Conservation (phyloP, 1,284 basidiomycete species). For the Ustanciosporium gigantosporum region DNA sequence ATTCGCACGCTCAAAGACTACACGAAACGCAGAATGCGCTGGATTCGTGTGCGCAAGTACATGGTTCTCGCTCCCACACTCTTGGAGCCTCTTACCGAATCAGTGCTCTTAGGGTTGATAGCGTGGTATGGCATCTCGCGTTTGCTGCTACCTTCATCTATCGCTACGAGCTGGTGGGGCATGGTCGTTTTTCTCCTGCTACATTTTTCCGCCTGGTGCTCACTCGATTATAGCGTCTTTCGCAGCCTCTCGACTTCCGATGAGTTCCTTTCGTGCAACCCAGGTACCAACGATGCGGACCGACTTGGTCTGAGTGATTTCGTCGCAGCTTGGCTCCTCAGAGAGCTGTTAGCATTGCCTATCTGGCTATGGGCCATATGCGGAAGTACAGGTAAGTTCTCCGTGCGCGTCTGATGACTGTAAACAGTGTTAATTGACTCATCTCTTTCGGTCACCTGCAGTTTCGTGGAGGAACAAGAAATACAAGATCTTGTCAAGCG, state of each 20-base stretch:
- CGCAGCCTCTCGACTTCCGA: conserved; percentile 21
- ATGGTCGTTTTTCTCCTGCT: conserved; percentile 20
- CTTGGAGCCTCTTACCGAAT: conserved; percentile 58
- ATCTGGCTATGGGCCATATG: conserved; percentile 58
- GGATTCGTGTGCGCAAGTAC: conserved; percentile 59
- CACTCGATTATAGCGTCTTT: conserved; percentile 24
- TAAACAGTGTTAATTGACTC: neutral
- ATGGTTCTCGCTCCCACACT: conserved; percentile 56
- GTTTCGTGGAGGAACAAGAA: conserved; percentile 37
- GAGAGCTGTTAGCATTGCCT: conserved; percentile 55
- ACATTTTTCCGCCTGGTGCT: conserved; percentile 32
- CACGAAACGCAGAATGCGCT: conserved; percentile 54
- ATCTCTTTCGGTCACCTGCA: neutral
- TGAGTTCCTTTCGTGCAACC: conserved; percentile 24
- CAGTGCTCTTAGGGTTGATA: conserved; percentile 49
- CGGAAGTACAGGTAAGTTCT: conserved; percentile 29
- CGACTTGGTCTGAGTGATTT: conserved; percentile 18
- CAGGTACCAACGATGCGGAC: conserved; percentile 12
- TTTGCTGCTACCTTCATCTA: conserved; percentile 10
- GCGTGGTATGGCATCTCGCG: conserved; percentile 40
- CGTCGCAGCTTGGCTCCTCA: conserved; percentile 44
- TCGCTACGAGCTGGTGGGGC: neutral
- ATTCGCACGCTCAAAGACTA: conserved; percentile 56
- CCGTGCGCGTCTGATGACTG: no score
- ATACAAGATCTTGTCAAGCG: conserved; percentile 28